Percentiles rank a stretch among this genome's conserved stretches.
Conservation (phyloP, 1,284 basidiomycete genomes). For the Fomitopsis schrenkii region DNA sequence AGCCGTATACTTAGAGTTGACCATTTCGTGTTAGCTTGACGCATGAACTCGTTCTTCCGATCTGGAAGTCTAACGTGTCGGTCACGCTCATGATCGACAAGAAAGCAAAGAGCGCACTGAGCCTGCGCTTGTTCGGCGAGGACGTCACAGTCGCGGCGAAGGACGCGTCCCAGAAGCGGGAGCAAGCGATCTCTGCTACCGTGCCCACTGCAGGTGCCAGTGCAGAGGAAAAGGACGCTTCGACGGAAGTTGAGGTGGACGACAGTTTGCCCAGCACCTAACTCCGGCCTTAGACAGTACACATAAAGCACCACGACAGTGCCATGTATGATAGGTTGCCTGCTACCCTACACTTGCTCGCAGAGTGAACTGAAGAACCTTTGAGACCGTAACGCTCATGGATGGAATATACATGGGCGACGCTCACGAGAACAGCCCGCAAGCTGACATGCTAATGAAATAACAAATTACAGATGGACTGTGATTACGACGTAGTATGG, state of each 20-base stretch:
- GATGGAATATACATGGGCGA: no score
- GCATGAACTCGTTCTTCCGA: constrained; percentile 76
- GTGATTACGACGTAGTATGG: neutral
- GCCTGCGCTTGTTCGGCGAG: constrained; percentile 73
- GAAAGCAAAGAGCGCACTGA: constrained; percentile 86
- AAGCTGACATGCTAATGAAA: no score
- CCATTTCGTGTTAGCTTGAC: constrained; percentile 44
- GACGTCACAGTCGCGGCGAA: constrained; percentile 62
- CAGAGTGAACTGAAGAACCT: no score
- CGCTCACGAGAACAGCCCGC: no score
- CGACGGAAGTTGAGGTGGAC: neutral
- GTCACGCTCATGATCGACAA: constrained; percentile 92
- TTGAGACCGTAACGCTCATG: no score
- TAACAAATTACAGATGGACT: no score
- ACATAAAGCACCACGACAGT: no score
- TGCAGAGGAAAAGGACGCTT: neutral
- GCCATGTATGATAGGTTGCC: no score
- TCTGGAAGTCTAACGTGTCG: constrained; percentile 89
- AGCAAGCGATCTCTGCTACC: neutral
- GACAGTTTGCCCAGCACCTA: neutral
- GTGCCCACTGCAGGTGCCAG: neutral
- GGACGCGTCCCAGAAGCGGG: constrained; percentile 19
- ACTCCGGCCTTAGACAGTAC: no score
- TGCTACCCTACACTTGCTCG: no score
- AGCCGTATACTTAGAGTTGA: constrained; percentile 3